Base-by-base conservation (phyloP, 805 yeast genomes). In the Zygoascus tannicola region DNA sequence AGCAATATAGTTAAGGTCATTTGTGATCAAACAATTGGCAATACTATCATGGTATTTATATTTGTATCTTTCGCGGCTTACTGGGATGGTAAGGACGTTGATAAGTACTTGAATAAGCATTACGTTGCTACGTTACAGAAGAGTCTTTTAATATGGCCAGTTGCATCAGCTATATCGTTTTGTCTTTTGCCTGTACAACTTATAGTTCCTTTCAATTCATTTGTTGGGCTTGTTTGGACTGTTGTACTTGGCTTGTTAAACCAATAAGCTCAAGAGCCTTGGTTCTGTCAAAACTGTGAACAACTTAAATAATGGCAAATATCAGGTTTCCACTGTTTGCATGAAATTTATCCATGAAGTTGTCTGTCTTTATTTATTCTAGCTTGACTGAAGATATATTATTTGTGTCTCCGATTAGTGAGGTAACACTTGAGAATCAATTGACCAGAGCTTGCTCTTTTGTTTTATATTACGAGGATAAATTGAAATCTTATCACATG, bases 81-180 rank as follows among this genome's bases (percentile, higher is more conserved):
- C 44, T 63, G 67, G 67, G 65, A 63, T 40, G 65, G 64, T 26
- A 48, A 51, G 34, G 59, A 59, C 44, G 42, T 61, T 20, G 64
- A 58, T 45, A 43, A 50, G 14, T 59, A 54, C 38, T 30, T 62
- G 33, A 54, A 56, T 26, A 51, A 53, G 50, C 43, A 46, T 26
- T 55, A 44, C 28, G 37, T 43, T 35, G 37, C 30, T 22, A 46
- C 52, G 3, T 44, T 55, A 20, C 41, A 43, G 26, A 43, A 50
- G 32, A 51, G 56, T 36, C 50, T 52, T 39, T 19, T 55, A 5
- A 43, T 55, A 18, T 55, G 59, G 59, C 59, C 59, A 3, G 22
- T 47, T 15, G 53, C 53, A 5, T 55, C 59, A 5, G 28, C 38
- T 12, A 45, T 54, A 16, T 38, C 45, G n/a, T 55, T 55, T 28